phyloP scores from a whole-genome alignment of 129 eudicot genomes.

The Solidago caesia region DNA sequence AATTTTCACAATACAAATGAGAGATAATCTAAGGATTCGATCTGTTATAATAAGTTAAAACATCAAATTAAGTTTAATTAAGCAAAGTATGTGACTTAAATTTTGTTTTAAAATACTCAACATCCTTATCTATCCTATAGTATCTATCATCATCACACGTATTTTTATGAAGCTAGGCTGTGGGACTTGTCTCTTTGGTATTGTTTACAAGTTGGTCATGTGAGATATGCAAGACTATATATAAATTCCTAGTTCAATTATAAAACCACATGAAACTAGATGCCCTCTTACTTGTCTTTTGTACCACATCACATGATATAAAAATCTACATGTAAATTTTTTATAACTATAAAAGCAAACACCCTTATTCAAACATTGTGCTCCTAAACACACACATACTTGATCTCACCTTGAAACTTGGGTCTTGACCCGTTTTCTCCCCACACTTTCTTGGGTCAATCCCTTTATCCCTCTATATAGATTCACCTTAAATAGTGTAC shows the following conservation, averaged over 20 bases:
- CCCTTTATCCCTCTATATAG: constrained; percentile 26
- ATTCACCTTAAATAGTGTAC: constrained; percentile 19
- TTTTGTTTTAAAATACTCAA: not conserved
- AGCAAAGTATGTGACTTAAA: too few relatives aligned
- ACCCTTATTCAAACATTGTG: constrained; percentile 27
- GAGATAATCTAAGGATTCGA: too few relatives aligned
- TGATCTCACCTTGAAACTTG: constrained; percentile 31
- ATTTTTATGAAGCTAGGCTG: constrained; percentile 25
- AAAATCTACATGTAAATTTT: constrained; percentile 27
- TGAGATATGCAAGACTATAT: constrained; percentile 35
- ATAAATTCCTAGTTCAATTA: constrained; percentile 23
- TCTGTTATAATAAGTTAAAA: not conserved
- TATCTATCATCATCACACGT: constrained; percentile 23
- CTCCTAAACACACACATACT: constrained; percentile 10
- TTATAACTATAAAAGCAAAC: constrained; percentile 22
- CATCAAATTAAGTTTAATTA: not conserved
- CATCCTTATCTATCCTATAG: constrained; percentile 21
- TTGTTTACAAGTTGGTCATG: constrained; percentile 40
- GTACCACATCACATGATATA: constrained; percentile 35
- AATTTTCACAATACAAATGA: not conserved
- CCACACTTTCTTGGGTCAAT: constrained; percentile 28
- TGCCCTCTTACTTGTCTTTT: constrained; percentile 40
- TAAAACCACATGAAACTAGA: constrained; percentile 43
- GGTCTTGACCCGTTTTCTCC: constrained; percentile 39
- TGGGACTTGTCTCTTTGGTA: constrained; percentile 32